A percentile compares a stretch with the other conserved stretches of the same genome.
phyloP scores from a whole-genome alignment of 1,284 basidiomycete species.

The Tilletia setariae region DNA sequence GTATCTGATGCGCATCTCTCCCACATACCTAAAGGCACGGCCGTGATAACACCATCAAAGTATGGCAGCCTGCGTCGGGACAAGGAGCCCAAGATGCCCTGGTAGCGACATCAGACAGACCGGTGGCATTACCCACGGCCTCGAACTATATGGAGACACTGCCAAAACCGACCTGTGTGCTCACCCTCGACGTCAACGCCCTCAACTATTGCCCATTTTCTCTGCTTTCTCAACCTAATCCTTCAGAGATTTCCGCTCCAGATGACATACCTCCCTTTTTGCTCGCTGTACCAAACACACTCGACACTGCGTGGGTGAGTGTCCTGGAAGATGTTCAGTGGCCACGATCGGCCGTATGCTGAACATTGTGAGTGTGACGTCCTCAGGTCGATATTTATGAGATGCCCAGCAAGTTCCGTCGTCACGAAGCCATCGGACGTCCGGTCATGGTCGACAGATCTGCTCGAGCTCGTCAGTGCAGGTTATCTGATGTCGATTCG shows the following conservation, averaged over 20 bases:
- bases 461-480: neutral
- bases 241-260: neutral
- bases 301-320: conserved; percentile 76
- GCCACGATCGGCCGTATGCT: neutral
- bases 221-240: conserved; percentile 54
- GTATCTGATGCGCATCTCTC: neutral
- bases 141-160: conserved; percentile 62
- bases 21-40: conserved; percentile 64
- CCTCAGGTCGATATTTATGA: conserved; percentile 74
- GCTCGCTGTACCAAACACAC: conserved; percentile 76
- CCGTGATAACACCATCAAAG: conserved; percentile 75
- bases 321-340: neutral
- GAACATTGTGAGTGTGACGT: conserved; percentile 14
- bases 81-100: neutral
- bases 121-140: conserved; percentile 43
- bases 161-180: conserved; percentile 61
- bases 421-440: conserved; percentile 69
- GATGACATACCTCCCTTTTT: conserved; percentile 47
- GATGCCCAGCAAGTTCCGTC: conserved; percentile 64
- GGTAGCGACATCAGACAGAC: conserved; percentile 42
- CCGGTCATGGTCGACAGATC: conserved; percentile 23
- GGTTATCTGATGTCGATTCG: neutral
- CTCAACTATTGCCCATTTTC: conserved; percentile 84
- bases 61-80: conserved; percentile 58
- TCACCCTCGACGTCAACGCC: conserved; percentile 77